A percentile compares a stretch with the other conserved stretches of the same genome.
These are phyloP conservation scores for Pyrus hybrid DNA, from an alignment of 331 rosid species.

Conservation along the genomic window DNA sequence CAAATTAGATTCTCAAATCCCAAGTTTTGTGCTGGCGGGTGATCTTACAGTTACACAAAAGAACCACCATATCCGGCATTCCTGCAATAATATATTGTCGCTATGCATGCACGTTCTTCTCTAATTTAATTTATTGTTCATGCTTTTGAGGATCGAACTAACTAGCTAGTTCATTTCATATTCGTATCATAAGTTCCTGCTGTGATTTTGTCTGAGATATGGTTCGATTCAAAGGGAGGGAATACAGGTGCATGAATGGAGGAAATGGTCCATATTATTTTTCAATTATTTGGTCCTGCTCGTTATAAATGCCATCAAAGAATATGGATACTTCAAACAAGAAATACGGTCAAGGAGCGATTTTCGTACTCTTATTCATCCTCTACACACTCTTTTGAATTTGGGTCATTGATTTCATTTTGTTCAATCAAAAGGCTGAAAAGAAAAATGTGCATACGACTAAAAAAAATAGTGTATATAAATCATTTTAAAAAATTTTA, in stretches of 20 bases:
- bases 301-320: neutral
- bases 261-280: neutral
- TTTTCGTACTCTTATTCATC: neutral
- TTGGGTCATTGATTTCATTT: neutral
- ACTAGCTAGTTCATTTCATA: neutral
- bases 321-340: neutral
- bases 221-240: neutral
- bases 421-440: too few species aligned
- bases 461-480: too few species aligned
- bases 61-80: constrained; percentile 5
- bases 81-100: constrained; percentile 2
- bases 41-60: neutral
- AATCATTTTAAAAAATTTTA: neutral
- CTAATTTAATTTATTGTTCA: neutral
- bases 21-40: constrained; percentile 3
- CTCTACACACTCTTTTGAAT: too few species aligned
- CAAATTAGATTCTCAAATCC: neutral
- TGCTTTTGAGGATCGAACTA: neutral
- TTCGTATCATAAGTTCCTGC: neutral
- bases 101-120: neutral
- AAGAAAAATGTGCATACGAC: neutral
- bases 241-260: neutral
- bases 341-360: neutral
- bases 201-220: neutral
- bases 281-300: neutral